Evolutionary conservation across 805 yeast genomes (phyloP).

Genomic region (Hanseniaspora vineae): DNA sequence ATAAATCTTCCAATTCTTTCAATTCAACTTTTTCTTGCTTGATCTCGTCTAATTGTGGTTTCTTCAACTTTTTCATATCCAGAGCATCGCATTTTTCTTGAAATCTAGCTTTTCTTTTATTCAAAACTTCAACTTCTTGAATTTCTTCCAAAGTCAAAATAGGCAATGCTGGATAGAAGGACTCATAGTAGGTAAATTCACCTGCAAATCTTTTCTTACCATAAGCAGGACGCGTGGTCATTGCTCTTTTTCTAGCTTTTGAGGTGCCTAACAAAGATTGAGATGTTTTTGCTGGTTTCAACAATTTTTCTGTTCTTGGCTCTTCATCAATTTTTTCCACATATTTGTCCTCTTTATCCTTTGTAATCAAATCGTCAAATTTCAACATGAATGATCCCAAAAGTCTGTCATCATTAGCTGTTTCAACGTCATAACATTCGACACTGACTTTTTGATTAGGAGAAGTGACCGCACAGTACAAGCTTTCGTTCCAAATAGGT

Average conservation of each 20-base stretch:
- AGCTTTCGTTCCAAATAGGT: constrained; percentile 77
- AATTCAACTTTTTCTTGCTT: constrained; percentile 21
- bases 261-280: not conserved
- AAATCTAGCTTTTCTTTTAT: constrained; percentile 25
- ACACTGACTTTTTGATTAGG: constrained; percentile 70
- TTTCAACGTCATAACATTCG: constrained; percentile 89
- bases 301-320: constrained; percentile 25
- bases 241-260: not conserved
- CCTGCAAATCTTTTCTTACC: constrained; percentile 35
- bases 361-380: constrained; percentile 46
- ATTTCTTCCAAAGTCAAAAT: constrained; percentile 68
- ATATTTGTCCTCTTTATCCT: constrained; percentile 44
- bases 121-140: constrained; percentile 37
- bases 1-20: constrained; percentile 27
- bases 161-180: constrained; percentile 76
- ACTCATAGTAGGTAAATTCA: constrained; percentile 50
- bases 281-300: not conserved
- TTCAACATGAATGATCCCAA: constrained; percentile 72
- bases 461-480: constrained; percentile 73
- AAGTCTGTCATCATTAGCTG: constrained; percentile 66
- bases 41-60: constrained; percentile 18
- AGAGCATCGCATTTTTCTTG: constrained; percentile 19
- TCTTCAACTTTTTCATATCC: constrained; percentile 21
- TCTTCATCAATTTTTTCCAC: constrained; percentile 44
- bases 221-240: not conserved